Percentiles rank a stretch among this genome's conserved stretches.
Evolutionary conservation across 805 yeast species (phyloP).

Genomic region (Pichia nanzhaoensis): DNA sequence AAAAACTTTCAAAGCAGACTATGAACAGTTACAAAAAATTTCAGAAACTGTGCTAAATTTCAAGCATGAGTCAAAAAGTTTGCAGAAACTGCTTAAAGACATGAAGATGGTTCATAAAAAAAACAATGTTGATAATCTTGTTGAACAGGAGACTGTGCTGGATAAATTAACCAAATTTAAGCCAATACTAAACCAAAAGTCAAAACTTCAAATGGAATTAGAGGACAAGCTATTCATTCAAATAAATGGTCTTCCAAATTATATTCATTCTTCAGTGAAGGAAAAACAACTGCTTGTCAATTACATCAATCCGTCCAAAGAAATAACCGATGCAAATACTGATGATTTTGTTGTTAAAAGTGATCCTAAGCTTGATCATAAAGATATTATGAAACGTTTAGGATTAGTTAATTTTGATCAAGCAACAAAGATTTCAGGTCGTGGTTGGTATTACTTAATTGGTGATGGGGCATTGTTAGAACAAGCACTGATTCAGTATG

Average conservation of each 20-base stretch:
- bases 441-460: slow-evolving; percentile 80
- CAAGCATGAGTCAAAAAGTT: slow-evolving; percentile 20
- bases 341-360: slow-evolving; percentile 4
- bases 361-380: slow-evolving; percentile 45
- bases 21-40: slow-evolving; percentile 11
- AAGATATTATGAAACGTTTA: slow-evolving; percentile 59
- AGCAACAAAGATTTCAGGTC: slow-evolving; percentile 72
- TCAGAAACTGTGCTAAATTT: slow-evolving; percentile 15
- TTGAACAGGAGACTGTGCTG: slow-evolving; percentile 11
- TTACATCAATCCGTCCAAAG: slow-evolving; percentile 43
- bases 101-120: slow-evolving; percentile 17
- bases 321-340: slow-evolving; percentile 17
- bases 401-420: slow-evolving; percentile 61
- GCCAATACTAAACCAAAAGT: slow-evolving; percentile 25
- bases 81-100: slow-evolving; percentile 18
- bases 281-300: slow-evolving; percentile 39
- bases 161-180: slow-evolving; percentile 23
- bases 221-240: slow-evolving; percentile 33
- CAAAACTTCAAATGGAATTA: slow-evolving; percentile 21
- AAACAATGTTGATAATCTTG: slow-evolving; percentile 5
- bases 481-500: slow-evolving; percentile 81
- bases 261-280: slow-evolving; percentile 43
- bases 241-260: slow-evolving; percentile 58
- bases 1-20: slow-evolving; percentile 18
- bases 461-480: slow-evolving; percentile 86